Percentiles rank a stretch among this genome's conserved stretches.
These are phyloP conservation scores for Mesostigma viride DNA, from an alignment of 139 green algal genomes.

Conservation along the genomic window DNA sequence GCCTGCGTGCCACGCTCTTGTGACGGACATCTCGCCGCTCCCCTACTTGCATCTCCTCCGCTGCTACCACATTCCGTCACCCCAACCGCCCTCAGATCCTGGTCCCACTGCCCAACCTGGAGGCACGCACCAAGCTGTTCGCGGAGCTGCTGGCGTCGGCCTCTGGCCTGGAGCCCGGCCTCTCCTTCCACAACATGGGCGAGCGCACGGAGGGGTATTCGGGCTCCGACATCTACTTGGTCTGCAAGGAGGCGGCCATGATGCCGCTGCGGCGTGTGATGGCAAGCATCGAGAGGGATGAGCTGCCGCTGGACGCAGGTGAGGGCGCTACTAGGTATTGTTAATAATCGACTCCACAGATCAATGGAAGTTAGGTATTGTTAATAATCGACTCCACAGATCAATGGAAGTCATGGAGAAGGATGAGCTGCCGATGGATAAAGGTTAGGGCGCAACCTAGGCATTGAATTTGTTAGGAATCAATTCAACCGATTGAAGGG, in stretches of 20 bases:
- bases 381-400: background rate
- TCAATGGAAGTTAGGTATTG: background rate
- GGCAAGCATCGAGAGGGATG: background rate
- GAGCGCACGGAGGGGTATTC: conserved; percentile 32
- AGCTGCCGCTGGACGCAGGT: background rate
- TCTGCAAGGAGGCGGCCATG: conserved; percentile 45
- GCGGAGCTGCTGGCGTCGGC: conserved; percentile 13
- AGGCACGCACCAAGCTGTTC: conserved; percentile 26
- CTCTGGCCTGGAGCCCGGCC: too few species aligned
- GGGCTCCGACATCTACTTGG: conserved; percentile 29
- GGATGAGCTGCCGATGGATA: background rate
- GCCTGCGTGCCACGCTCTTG: too few species aligned
- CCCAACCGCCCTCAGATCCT: conserved; percentile 19
- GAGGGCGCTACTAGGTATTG: too few species aligned
- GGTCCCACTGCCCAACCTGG: conserved; percentile 26
- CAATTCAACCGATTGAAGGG: too few species aligned
- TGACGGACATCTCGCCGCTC: too few species aligned
- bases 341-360: background rate
- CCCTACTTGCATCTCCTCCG: too few species aligned
- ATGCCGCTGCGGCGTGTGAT: conserved; percentile 32
- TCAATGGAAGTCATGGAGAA: background rate
- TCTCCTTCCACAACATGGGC: conserved; percentile 23
- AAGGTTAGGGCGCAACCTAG: too few species aligned
- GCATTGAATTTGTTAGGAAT: too few species aligned
- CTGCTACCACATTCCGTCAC: background rate